Base-by-base conservation (phyloP, 2,329 filamentous ascomycete genomes). In the Apiospora arundinis region DNA sequence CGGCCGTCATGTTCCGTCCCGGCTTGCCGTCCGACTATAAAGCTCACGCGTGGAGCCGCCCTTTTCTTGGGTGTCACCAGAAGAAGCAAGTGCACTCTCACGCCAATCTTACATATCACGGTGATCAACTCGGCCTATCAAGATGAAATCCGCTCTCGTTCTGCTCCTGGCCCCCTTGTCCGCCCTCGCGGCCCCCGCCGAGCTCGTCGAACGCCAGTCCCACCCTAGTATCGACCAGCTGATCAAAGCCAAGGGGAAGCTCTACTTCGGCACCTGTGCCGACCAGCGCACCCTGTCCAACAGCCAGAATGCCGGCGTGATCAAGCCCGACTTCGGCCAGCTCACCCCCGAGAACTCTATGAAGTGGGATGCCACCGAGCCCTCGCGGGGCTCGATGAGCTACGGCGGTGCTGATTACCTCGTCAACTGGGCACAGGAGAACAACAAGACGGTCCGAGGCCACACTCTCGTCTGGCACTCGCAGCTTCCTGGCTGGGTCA, bases 271-370 rank as follows among this genome's bases (percentile, higher is more conserved):
- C 74, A 86, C 86, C 18, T 85, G 83, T 70, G 84, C 87, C 1
- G 90, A 92, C 76, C 83, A 87, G 76, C 82, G 82, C 73, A 84
- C 82, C 14, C 85, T 92, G 4, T 82, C 78, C 45, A 78, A 82
- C 12, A 84, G 82, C 70, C 83, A 85, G 74, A 88, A 86, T 72
- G 84, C 85, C n/a, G 84, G 84, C 71, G 85, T 91, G 76, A 88
- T 92, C 79, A 85, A 86, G 73, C 82, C 84, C 69, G 83, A 91
- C 79, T 92, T 92, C 73, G 90, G 90, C 25, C 87, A 90, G 78
- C 83, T 93, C 28, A 92, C 91, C 0, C 86, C 88, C 1, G 91
- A 93, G 83, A 92, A 93, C 84, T 89, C 85, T 77, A 91, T 92
- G 87, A 92, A 93, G 81, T 93, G 90, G 90, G 89, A 92, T 75